Evolutionary conservation across 768 basidiomycete genomes (phyloP).

Genomic region (Pleurotus cornucopiae): DNA sequence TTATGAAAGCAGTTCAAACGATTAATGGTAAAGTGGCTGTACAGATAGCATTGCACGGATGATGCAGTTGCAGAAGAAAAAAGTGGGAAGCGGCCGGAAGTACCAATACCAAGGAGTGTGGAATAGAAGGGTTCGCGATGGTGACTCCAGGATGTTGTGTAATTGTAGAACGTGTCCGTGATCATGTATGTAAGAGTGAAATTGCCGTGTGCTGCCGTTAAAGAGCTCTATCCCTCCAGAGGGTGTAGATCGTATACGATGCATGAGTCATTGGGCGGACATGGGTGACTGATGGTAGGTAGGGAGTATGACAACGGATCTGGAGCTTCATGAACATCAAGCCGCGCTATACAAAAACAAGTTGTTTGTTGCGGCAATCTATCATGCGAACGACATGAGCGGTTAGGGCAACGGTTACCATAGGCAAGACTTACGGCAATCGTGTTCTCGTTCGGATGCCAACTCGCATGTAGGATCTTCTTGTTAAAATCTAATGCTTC

Average conservation of each 20-base stretch:
- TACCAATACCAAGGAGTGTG: not conserved
- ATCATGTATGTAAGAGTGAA: not conserved
- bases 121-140: not conserved
- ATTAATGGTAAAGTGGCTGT: not conserved
- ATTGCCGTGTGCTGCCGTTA: conserved; percentile 1
- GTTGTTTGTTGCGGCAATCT: conserved; percentile 98
- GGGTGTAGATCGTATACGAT: conserved; percentile 7
- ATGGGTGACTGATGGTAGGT: not conserved
- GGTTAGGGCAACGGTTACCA: not conserved
- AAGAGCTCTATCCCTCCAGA: conserved; percentile 8
- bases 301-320: not conserved
- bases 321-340: conserved; percentile 25
- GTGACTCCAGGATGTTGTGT: conserved; percentile 1
- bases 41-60: not conserved
- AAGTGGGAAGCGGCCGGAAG: not conserved
- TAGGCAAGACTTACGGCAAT: conserved; percentile 70
- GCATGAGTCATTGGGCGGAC: conserved; percentile 1
- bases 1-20: not conserved
- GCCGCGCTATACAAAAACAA: conserved; percentile 82
- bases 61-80: not conserved
- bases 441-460: conserved; percentile 98
- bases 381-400: conserved; percentile 8
- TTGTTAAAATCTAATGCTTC: conserved; percentile 92
- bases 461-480: conserved; percentile 94
- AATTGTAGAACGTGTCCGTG: not conserved